Evolutionary conservation across 2,329 filamentous ascomycete species (phyloP).

Genomic region (Microcyclospora pomicola): DNA sequence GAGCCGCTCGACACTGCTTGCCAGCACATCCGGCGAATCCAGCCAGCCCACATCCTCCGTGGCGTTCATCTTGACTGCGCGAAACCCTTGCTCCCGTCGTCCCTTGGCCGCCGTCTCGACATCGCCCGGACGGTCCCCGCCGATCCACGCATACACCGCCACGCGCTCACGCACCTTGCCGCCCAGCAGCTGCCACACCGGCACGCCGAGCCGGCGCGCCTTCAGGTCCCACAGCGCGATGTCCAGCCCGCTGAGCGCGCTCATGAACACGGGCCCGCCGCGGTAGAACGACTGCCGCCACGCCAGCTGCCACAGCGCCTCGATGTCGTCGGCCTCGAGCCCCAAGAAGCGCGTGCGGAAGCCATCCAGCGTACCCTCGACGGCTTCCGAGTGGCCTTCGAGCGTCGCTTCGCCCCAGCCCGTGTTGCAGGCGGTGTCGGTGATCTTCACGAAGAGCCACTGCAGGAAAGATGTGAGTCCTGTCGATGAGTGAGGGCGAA

Average conservation of each 20-base stretch:
- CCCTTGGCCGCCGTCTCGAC: conserved; percentile 41
- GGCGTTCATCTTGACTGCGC: conserved; percentile 63
- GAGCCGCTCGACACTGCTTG: conserved; percentile 51
- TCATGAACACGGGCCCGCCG: conserved; percentile 69
- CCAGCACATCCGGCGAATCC: conserved; percentile 52
- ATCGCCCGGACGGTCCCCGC: conserved; percentile 56
- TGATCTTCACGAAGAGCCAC: conserved; percentile 68
- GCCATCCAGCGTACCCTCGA: conserved; percentile 59
- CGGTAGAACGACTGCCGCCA: conserved; percentile 61
- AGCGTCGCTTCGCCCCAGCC: conserved; percentile 66
- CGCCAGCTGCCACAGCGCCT: conserved; percentile 64
- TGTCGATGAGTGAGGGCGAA: too few species aligned
- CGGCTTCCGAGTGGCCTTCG: conserved; percentile 59
- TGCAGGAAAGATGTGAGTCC: too few species aligned
- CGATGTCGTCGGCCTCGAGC: conserved; percentile 62
- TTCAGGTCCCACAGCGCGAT: conserved; percentile 73
- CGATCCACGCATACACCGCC: conserved; percentile 67
- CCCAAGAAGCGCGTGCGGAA: conserved; percentile 49
- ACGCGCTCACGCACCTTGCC: conserved; percentile 58
- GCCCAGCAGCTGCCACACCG: conserved; percentile 59
- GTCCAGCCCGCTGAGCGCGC: conserved; percentile 61
- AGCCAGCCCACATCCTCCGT: conserved; percentile 66
- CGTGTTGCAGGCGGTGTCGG: conserved; percentile 47
- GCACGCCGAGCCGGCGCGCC: conserved; percentile 48
- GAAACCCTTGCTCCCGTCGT: conserved; percentile 49